Conservation (phyloP, 495 filamentous ascomycete genomes). For the Oidiodendron maius region DNA sequence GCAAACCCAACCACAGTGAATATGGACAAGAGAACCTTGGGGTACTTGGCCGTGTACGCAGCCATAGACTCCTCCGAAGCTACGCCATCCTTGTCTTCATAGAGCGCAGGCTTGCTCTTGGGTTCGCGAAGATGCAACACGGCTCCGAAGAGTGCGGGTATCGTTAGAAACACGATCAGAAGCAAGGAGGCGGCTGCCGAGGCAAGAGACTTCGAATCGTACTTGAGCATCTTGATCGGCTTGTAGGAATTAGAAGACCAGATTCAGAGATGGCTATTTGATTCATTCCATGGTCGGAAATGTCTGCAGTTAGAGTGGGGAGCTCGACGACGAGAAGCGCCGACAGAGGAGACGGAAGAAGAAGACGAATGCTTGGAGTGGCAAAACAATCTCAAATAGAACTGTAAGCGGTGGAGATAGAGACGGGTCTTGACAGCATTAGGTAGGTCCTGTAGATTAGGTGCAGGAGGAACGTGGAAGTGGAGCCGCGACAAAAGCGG, state of each 20-base stretch:
- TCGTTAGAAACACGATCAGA: conserved; percentile 9
- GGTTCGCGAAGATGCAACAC: conserved; percentile 14
- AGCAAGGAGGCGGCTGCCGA: conserved; percentile 3
- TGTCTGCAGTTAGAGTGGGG: no score
- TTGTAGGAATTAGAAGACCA: neutral
- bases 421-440: no score
- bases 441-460: no score
- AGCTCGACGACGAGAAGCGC: no score
- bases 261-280: no score
- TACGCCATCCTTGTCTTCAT: conserved; percentile 58
- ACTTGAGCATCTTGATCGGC: conserved; percentile 14
- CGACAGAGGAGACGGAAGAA: no score
- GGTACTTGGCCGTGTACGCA: conserved; percentile 42
- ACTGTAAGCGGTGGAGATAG: no score
- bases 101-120: conserved; percentile 25
- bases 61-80: conserved; percentile 50
- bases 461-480: no score
- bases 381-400: no score
- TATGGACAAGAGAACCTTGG: conserved; percentile 38
- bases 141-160: conserved; percentile 8
- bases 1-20: conserved; percentile 36
- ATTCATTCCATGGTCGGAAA: no score
- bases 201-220: conserved; percentile 15
- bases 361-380: no score
- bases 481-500: no score